These are phyloP conservation scores for Aspergillus carlsbadensis DNA, from an alignment of 495 filamentous ascomycete species.

Conservation along the genomic window DNA sequence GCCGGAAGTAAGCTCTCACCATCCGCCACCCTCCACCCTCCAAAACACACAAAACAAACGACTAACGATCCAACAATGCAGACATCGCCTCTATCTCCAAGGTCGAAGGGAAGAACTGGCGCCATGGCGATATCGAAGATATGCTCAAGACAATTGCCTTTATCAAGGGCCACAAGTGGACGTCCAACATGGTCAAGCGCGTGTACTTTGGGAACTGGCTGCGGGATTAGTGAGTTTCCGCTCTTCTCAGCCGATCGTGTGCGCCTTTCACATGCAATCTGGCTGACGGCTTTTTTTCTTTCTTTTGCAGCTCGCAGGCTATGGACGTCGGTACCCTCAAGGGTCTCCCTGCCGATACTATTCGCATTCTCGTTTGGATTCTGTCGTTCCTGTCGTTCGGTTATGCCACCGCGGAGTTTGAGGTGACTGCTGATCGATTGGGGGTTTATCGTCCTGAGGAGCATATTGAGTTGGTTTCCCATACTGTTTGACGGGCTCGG, in stretches of 20 bases:
- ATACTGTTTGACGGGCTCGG: neutral
- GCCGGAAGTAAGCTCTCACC: constrained; percentile 62
- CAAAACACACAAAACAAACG: neutral
- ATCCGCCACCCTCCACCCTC: constrained; percentile 9
- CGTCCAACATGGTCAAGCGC: constrained; percentile 80
- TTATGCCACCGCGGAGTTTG: constrained; percentile 95
- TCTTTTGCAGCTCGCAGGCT: constrained; percentile 69
- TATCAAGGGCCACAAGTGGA: constrained; percentile 92
- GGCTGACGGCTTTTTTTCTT: neutral
- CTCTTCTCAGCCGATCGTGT: neutral
- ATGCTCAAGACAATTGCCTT: constrained; percentile 86
- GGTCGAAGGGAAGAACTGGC: constrained; percentile 93
- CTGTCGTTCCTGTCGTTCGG: constrained; percentile 91
- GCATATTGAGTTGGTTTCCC: constrained; percentile 66
- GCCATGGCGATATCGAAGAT: constrained; percentile 97
- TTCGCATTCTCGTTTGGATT: constrained; percentile 87
- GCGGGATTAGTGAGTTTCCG: constrained; percentile 42
- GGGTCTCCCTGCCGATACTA: constrained; percentile 83
- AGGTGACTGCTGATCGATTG: constrained; percentile 87
- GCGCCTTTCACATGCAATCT: neutral
- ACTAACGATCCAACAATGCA: constrained; percentile 16
- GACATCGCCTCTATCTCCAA: constrained; percentile 90
- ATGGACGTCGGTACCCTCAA: constrained; percentile 91
- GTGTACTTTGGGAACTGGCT: constrained; percentile 81
- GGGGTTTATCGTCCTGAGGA: constrained; percentile 95